These are phyloP conservation scores for Suhomyces panamericanus DNA, from an alignment of 1,139 yeast species.

Conservation along the genomic window DNA sequence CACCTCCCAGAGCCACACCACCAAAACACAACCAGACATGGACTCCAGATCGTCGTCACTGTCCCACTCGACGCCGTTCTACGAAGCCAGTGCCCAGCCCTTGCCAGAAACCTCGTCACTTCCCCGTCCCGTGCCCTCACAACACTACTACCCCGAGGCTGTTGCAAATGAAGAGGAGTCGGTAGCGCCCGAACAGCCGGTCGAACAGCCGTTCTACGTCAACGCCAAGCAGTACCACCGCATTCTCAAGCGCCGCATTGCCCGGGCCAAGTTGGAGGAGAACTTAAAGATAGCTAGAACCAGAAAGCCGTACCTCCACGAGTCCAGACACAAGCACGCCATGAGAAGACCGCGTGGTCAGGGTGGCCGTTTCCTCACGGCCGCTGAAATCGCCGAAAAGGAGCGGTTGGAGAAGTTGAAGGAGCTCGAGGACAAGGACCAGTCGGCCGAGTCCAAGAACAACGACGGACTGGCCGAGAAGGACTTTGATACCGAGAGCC, in stretches of 20 bases:
- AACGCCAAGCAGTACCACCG: conserved; percentile 98
- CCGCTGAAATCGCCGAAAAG: conserved; percentile 91
- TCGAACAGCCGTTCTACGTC: conserved; percentile 92
- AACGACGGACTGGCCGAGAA: conserved; percentile 1
- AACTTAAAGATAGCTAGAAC: conserved; percentile 84
- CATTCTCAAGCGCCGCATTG: conserved; percentile 86
- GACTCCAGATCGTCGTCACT: conserved; percentile 15
- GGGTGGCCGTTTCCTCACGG: conserved; percentile 95
- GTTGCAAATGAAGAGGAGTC: conserved; percentile 4
- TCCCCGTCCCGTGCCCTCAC: conserved; percentile 10
- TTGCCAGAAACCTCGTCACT: conserved; percentile 6
- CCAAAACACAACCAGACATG: conserved; percentile 4
- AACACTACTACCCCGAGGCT: conserved; percentile 14
- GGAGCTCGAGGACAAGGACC: conserved; percentile 34
- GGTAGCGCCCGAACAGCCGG: conserved; percentile 15
- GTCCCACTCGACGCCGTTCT: conserved; percentile 17
- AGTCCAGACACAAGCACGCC: conserved; percentile 97
- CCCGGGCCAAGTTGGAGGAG: conserved; percentile 92
- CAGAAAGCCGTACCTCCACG: conserved; percentile 92
- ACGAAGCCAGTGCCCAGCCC: conserved; percentile 13
- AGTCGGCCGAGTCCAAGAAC: not conserved
- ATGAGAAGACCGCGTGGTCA: conserved; percentile 99
- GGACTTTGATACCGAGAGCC: not conserved
- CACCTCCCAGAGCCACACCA: conserved; percentile 11
- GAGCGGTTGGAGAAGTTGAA: conserved; percentile 57